Evolutionary conservation across 2,329 filamentous ascomycete genomes (phyloP).

Genomic region (Colletotrichum chlorophyti): DNA sequence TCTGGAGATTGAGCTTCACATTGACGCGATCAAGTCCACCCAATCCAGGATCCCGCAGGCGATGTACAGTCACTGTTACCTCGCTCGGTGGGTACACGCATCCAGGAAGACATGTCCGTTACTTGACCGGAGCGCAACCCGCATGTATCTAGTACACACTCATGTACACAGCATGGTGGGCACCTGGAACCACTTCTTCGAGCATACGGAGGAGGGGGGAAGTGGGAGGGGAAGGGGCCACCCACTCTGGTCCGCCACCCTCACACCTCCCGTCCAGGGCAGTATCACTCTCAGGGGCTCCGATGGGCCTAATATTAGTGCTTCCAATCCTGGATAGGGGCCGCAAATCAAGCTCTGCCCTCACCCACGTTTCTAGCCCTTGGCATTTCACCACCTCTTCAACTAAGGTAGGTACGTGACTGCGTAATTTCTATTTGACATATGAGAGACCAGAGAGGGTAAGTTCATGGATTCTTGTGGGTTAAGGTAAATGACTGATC

Average conservation of each 20-base stretch:
- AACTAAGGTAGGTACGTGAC: neutral
- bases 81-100: neutral
- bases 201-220: neutral
- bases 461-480: no score
- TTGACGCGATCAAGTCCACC: slow-evolving; percentile 26
- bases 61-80: slow-evolving; percentile 13
- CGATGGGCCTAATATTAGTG: slow-evolving; percentile 29
- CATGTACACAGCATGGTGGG: no score
- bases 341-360: slow-evolving; percentile 29
- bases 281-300: slow-evolving; percentile 28
- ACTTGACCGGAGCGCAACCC: slow-evolving; percentile 8
- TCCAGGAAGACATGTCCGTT: slow-evolving; percentile 6
- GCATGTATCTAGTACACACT: slow-evolving; percentile 19
- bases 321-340: slow-evolving; percentile 26
- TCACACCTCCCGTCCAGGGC: neutral
- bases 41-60: slow-evolving; percentile 24
- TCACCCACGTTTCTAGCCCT: slow-evolving; percentile 25
- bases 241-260: neutral
- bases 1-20: slow-evolving; percentile 27
- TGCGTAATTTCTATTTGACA: no score
- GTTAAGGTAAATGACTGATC: no score
- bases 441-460: no score
- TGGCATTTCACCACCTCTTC: slow-evolving; percentile 22
- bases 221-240: neutral
- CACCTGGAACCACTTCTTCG: neutral